A percentile compares a stretch with the other conserved stretches of the same genome.
These are phyloP conservation scores for Plectosphaerella plurivora DNA, from an alignment of 2,329 filamentous ascomycete species.

Conservation along the genomic window DNA sequence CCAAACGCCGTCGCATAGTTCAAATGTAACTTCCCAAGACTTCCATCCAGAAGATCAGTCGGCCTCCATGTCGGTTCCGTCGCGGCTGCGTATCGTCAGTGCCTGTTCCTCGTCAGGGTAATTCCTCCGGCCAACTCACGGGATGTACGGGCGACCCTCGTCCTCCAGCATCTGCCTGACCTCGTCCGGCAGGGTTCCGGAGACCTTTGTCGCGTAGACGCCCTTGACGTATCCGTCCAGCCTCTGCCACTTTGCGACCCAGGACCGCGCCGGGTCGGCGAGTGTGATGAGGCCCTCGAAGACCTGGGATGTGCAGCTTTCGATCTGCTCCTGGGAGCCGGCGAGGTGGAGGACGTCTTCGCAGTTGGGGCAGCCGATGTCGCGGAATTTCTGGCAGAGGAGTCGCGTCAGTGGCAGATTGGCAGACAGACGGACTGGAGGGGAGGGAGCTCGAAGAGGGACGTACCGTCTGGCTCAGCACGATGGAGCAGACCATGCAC, in stretches of 20 bases:
- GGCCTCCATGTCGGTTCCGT: conserved; percentile 50
- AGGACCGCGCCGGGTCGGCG: conserved; percentile 75
- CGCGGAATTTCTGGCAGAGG: conserved; percentile 67
- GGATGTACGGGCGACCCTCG: conserved; percentile 62
- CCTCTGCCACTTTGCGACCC: conserved; percentile 96
- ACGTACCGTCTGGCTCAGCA: conserved; percentile 72
- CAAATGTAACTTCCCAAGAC: background rate
- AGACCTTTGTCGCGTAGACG: conserved; percentile 93
- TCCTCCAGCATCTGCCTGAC: conserved; percentile 57
- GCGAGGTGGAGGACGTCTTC: conserved; percentile 84
- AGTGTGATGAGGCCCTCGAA: conserved; percentile 91
- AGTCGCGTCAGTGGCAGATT: no score
- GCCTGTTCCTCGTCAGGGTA: background rate
- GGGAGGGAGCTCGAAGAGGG: background rate
- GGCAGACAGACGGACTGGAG: no score
- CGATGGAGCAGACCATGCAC: conserved; percentile 98
- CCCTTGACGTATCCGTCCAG: conserved; percentile 84
- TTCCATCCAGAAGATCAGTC: conserved; percentile 23
- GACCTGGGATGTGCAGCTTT: conserved; percentile 92
- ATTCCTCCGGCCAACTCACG: conserved; percentile 38
- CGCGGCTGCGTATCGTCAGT: conserved; percentile 35
- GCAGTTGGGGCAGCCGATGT: conserved; percentile 93
- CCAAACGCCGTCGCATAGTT: conserved; percentile 22
- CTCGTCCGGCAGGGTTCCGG: conserved; percentile 69
- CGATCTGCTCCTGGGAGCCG: conserved; percentile 73